Evolutionary conservation across 306 rosid species (phyloP), one percentile per base, ranked within the genome.

Genomic region (peach (Prunus persica)): DNA sequence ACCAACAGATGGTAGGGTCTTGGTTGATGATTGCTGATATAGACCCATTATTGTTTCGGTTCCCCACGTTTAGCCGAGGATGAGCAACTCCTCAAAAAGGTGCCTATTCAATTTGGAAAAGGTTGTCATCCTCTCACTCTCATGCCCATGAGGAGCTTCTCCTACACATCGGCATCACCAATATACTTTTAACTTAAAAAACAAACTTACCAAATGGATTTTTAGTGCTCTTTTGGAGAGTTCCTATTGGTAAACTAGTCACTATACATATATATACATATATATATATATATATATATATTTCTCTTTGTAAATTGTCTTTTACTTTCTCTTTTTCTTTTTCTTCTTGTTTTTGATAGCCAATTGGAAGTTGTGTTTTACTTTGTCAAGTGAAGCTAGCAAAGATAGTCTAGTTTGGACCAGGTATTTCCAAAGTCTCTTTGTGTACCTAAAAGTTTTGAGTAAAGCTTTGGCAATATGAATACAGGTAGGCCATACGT

Each of bases 31-130:
- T 89, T 82, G 84, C 60, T 64, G 82, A 84, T 65, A 79, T 79
- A 81, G 90, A 81, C 90, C 77, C 87, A 89, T 91, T 52, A 91
- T 91, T 86, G 86, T 74, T 61, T 81, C 76, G 87, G 91, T 89
- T 86, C 91, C 93, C 92, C 92, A 89, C 92, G 88, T 83, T 86
- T 74, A 79, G 76, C 72, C 74, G 69, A 68, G 84, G 47, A 56
- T 80, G 88, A 78, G 50, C 79, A 83, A 78, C 79, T 65, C 70
- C 78, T 74, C 75, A 20, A 6, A 71, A 76, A 67, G 69, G 30
- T 22, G 27, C 78, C 77, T 70, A 65, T 38, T 43, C 58, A 51
- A 52, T 58, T 72, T 28, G 47, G 32, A 34, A 68, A 19, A 6
- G 51, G 34, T 27, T 50, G 18, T 65, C 49, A 7, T 22, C 55